A percentile compares a stretch with the other conserved stretches of the same genome.
Conservation (phyloP, 495 filamentous ascomycete species). For the Daldinia loculata region DNA sequence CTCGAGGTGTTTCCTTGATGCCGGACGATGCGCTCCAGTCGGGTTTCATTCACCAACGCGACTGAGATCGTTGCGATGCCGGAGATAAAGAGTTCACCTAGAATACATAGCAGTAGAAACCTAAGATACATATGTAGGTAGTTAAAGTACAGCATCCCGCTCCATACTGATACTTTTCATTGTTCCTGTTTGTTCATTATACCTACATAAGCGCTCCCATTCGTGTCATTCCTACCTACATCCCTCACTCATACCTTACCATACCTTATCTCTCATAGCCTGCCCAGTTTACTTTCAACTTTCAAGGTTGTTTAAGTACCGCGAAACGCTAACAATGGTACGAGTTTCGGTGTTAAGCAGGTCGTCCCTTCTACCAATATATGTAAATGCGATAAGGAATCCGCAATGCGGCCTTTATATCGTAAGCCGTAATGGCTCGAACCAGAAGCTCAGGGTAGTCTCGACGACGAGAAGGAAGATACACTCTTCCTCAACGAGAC, state of each 20-base stretch:
- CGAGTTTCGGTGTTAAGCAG: constrained; percentile 36
- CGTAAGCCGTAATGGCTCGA: constrained; percentile 28
- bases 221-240: neutral
- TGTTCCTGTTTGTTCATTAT: constrained; percentile 16
- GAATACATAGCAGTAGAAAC: constrained; percentile 20
- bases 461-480: constrained; percentile 42
- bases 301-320: neutral
- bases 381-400: constrained; percentile 30
- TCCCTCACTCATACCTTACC: neutral
- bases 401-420: constrained; percentile 37
- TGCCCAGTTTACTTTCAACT: neutral
- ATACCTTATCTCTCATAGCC: neutral
- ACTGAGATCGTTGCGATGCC: constrained; percentile 42
- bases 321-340: constrained; percentile 38
- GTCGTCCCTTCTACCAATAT: constrained; percentile 35
- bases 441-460: constrained; percentile 18
- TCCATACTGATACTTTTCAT: constrained; percentile 20
- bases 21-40: constrained; percentile 32
- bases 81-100: constrained; percentile 43
- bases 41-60: constrained; percentile 16
- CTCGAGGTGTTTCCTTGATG: constrained; percentile 17
- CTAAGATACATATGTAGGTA: constrained; percentile 12
- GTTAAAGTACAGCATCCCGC: constrained; percentile 27
- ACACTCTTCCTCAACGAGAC: constrained; percentile 53
- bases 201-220: constrained; percentile 10